A percentile compares a stretch with the other conserved stretches of the same genome.
Evolutionary conservation across 371 early-diverging fungal species (phyloP).

Genomic region (Capillidium heterosporum): DNA sequence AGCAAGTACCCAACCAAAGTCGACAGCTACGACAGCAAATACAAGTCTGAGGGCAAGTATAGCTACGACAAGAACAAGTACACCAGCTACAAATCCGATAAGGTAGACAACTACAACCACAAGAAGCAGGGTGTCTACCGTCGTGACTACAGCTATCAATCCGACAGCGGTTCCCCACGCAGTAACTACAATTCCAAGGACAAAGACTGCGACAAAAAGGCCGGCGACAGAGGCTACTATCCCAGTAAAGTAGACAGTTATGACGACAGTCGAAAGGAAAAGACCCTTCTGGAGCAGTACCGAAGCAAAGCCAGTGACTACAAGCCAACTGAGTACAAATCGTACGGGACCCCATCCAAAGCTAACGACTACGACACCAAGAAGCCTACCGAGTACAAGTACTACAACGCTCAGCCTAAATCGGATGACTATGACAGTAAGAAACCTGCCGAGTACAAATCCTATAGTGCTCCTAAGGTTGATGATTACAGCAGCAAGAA

Average conservation of each 20-base stretch:
- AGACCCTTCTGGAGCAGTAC: background rate
- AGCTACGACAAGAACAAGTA: background rate
- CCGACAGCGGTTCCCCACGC: too few species aligned
- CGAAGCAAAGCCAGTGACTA: background rate
- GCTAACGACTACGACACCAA: too few species aligned
- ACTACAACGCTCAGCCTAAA: background rate
- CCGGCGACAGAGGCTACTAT: background rate
- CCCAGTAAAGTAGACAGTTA: background rate
- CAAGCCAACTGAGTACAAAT: too few species aligned
- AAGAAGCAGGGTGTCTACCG: background rate
- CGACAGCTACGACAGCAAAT: too few species aligned
- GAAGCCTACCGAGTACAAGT: background rate
- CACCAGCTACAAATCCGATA: background rate
- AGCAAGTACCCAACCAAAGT: too few species aligned
- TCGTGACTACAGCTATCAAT: background rate
- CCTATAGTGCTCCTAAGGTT: too few species aligned
- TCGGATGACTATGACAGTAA: too few species aligned
- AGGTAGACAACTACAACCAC: background rate
- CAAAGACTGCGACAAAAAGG: background rate
- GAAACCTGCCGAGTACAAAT: too few species aligned
- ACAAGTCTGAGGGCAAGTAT: background rate
- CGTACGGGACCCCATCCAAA: too few species aligned
- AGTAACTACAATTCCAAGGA: background rate
- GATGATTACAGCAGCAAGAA: too few species aligned
- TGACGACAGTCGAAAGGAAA: background rate